Conservation (phyloP, 2,329 filamentous ascomycete genomes). For the Diaporthe sp. region DNA sequence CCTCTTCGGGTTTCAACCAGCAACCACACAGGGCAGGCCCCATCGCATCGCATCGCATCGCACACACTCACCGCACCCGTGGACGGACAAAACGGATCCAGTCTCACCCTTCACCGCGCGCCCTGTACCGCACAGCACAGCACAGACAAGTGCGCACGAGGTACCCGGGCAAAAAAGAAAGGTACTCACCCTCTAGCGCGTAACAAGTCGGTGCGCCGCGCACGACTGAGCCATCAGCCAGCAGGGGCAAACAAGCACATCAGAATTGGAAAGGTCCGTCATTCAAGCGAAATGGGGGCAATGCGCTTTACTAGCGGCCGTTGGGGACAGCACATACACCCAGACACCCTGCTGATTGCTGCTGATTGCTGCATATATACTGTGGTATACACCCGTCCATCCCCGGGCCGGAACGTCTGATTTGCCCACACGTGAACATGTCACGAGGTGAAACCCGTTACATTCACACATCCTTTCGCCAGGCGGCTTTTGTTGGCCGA, state of each 20-base stretch:
- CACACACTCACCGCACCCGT: not conserved
- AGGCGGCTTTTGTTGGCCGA: not conserved
- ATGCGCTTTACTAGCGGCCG: no score
- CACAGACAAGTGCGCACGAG: not conserved
- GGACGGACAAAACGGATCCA: not conserved
- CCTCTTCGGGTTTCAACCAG: constrained; percentile 10
- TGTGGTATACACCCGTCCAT: no score
- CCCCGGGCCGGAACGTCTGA: not conserved
- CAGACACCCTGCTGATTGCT: not conserved
- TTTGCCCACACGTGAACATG: not conserved
- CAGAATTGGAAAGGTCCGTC: not conserved
- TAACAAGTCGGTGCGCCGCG: not conserved
- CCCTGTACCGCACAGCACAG: no score
- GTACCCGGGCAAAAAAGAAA: not conserved
- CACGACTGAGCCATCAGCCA: not conserved
- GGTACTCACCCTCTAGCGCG: not conserved
- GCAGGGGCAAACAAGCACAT: not conserved
- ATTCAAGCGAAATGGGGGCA: constrained; percentile 1
- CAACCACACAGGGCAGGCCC: not conserved
- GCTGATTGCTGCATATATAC: not conserved
- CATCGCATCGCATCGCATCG: not conserved
- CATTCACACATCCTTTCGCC: not conserved
- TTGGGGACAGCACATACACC: not conserved
- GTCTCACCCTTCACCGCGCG: constrained; percentile 16
- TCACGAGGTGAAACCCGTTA: constrained; percentile 18